phyloP scores from a whole-genome alignment of 805 yeast species.

The Wickerhamomyces sydowiorum region DNA sequence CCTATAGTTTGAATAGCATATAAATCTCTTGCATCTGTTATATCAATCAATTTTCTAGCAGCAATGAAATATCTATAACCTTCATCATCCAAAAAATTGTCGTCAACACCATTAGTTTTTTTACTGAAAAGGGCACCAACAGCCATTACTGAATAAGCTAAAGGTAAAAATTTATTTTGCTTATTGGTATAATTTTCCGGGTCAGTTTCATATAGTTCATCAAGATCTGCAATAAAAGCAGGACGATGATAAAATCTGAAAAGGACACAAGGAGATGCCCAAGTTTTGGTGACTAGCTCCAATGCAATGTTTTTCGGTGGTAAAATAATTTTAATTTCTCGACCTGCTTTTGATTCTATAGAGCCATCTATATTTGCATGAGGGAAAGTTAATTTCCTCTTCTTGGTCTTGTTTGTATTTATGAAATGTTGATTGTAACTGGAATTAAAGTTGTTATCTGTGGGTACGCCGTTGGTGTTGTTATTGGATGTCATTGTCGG shows the following conservation, averaged over 20 bases:
- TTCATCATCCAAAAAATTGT: constrained; percentile 52
- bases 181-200: constrained; percentile 65
- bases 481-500: not conserved
- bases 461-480: not conserved
- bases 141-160: constrained; percentile 82
- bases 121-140: constrained; percentile 78
- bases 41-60: constrained; percentile 78
- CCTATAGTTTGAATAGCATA: constrained; percentile 82
- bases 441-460: too few species aligned
- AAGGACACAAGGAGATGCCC: constrained; percentile 82
- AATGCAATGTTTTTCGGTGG: constrained; percentile 75
- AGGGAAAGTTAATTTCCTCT: constrained; percentile 12
- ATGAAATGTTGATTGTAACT: too few species aligned
- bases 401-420: constrained; percentile 9
- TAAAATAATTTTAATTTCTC: constrained; percentile 56
- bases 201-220: constrained; percentile 68
- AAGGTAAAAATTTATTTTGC: constrained; percentile 70
- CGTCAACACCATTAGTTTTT: constrained; percentile 26
- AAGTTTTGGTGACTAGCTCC: constrained; percentile 65
- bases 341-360: constrained; percentile 28
- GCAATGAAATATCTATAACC: constrained; percentile 84
- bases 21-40: constrained; percentile 79
- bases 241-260: constrained; percentile 86
- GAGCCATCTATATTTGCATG: constrained; percentile 33
- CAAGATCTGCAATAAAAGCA: constrained; percentile 66